Evolutionary conservation across 2,329 filamentous ascomycete species (phyloP).

Genomic region (Penicillium decumbens): DNA sequence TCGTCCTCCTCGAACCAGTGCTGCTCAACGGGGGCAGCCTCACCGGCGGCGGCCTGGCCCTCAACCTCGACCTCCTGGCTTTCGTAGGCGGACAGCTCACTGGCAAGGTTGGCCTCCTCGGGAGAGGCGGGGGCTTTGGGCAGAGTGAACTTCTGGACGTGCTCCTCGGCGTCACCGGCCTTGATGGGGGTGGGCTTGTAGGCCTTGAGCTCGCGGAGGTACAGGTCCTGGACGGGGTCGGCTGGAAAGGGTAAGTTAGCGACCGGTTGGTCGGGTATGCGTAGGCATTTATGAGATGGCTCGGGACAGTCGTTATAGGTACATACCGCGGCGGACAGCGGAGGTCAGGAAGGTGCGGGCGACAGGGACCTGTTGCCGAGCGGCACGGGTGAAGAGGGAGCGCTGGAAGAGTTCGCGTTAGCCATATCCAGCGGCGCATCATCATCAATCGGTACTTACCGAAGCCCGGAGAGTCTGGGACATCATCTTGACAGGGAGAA

Average conservation of each 20-base stretch:
- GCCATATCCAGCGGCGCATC: conserved; percentile 5
- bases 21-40: conserved; percentile 58
- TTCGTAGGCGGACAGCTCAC: conserved; percentile 92
- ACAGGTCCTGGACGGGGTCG: conserved; percentile 96
- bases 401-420: conserved; percentile 43
- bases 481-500: conserved; percentile 48
- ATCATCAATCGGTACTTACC: conserved; percentile 40
- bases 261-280: conserved; percentile 20
- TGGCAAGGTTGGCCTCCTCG: conserved; percentile 89
- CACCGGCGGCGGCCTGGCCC: conserved; percentile 65
- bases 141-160: conserved; percentile 79
- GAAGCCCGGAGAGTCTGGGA: conserved; percentile 59
- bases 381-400: conserved; percentile 57
- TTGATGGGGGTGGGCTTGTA: conserved; percentile 87
- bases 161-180: conserved; percentile 78
- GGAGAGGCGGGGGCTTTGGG: conserved; percentile 81
- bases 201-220: conserved; percentile 89
- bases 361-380: conserved; percentile 53
- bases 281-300: neutral
- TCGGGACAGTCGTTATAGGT: conserved; percentile 17
- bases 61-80: conserved; percentile 89
- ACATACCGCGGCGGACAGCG: conserved; percentile 58
- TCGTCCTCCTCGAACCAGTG: conserved; percentile 80
- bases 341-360: conserved; percentile 61
- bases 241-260: conserved; percentile 52